phyloP scores from a whole-genome alignment of 1,139 yeast species.

The Spathaspora sp. region DNA sequence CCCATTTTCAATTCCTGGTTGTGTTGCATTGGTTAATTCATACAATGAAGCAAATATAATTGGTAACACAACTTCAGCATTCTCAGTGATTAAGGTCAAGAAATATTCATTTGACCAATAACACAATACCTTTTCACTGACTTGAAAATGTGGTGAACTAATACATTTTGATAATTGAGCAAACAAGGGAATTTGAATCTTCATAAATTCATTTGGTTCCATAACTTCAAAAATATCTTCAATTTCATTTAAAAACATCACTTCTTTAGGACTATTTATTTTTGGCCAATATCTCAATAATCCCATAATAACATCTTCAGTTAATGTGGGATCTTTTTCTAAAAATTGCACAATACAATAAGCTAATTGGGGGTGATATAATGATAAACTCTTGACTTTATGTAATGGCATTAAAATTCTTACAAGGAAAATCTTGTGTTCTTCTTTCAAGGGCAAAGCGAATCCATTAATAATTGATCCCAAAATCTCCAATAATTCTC shows the following conservation, averaged over 20 bases:
- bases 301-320: conserved; percentile 95
- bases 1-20: conserved; percentile 51
- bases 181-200: conserved; percentile 90
- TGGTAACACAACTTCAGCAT: conserved; percentile 89
- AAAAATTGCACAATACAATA: conserved; percentile 95
- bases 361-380: conserved; percentile 95
- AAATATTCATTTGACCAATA: conserved; percentile 96
- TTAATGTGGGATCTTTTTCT: conserved; percentile 87
- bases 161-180: conserved; percentile 94
- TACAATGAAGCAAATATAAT: conserved; percentile 88
- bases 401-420: conserved; percentile 92
- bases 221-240: conserved; percentile 96
- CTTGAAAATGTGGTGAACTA: conserved; percentile 95
- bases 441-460: conserved; percentile 95
- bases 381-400: conserved; percentile 81
- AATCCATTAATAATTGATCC: conserved; percentile 97
- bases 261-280: conserved; percentile 91
- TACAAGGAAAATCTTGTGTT: conserved; percentile 86
- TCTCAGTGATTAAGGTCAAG: conserved; percentile 83
- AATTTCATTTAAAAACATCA: conserved; percentile 91
- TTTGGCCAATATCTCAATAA: conserved; percentile 96
- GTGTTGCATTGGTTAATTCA: conserved; percentile 65
- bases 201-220: conserved; percentile 89
- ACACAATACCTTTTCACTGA: conserved; percentile 90
- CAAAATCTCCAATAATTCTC: conserved; percentile 88